Conservation (phyloP, 2,329 filamentous ascomycete genomes). For the Monosporascus sp. region DNA sequence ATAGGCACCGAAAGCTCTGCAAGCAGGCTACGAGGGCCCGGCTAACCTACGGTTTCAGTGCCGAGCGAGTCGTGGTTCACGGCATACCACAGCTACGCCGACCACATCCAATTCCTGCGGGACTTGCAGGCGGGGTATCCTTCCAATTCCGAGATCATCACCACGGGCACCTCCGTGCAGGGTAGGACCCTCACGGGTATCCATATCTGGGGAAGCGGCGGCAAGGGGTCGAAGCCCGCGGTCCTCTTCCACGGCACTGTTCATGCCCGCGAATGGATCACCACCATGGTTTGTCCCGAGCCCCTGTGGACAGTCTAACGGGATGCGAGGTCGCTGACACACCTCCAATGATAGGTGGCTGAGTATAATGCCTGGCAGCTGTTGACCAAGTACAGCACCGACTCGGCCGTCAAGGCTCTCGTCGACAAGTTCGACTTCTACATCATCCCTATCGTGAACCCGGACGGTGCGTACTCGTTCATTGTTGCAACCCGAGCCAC, state of each 20-base stretch:
- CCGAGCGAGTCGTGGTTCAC: conserved; percentile 45
- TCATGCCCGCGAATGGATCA: conserved; percentile 25
- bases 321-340: conserved; percentile 3
- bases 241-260: conserved; percentile 45
- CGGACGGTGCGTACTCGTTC: conserved; percentile 35
- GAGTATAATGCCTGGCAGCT: conserved; percentile 46
- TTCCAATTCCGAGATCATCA: conserved; percentile 42
- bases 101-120: conserved; percentile 44
- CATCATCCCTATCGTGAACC: conserved; percentile 50
- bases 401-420: conserved; percentile 36
- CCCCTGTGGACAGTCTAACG: not conserved
- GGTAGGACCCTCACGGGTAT: conserved; percentile 55
- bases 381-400: conserved; percentile 38
- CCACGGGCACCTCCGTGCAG: conserved; percentile 39
- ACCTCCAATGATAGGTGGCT: conserved; percentile 20
- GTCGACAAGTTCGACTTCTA: conserved; percentile 56
- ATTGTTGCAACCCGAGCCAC: not conserved
- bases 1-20: not conserved
- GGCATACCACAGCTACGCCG: conserved; percentile 47
- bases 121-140: conserved; percentile 42
- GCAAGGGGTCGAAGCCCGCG: conserved; percentile 42
- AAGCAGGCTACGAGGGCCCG: not conserved
- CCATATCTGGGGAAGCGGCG: conserved; percentile 45
- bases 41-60: conserved; percentile 4
- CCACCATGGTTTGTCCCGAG: conserved; percentile 17